Conservation (phyloP, 371 early-diverging fungal species). For the Mortierella sp. region DNA sequence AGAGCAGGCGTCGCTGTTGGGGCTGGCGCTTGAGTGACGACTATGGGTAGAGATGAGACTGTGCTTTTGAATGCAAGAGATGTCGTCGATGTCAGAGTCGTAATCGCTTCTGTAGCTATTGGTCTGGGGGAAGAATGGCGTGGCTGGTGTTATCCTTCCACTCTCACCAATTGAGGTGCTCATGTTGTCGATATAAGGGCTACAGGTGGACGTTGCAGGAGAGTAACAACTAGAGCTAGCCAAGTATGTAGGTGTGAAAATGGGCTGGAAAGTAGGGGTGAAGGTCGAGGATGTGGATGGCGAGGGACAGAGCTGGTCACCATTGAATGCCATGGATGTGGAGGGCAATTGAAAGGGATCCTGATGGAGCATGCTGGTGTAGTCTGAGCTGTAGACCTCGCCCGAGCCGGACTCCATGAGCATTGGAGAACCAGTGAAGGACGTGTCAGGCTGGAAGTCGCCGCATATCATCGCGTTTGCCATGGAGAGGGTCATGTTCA, state of each 20-base stretch:
- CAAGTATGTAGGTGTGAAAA: neutral
- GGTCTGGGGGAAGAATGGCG: neutral
- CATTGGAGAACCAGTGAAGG: neutral
- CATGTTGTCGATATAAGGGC: neutral
- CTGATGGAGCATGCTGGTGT: neutral
- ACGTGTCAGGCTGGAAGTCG: neutral
- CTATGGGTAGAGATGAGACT: neutral
- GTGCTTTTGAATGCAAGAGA: neutral
- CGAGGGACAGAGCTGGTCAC: neutral
- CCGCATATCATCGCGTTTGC: neutral
- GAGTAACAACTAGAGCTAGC: neutral
- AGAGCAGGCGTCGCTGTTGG: neutral
- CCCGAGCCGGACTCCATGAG: neutral
- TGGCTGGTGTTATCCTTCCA: neutral
- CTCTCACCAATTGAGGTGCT: neutral
- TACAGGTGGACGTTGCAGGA: neutral
- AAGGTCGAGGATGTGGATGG: neutral
- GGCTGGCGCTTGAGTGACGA: neutral
- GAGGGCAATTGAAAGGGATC: neutral
- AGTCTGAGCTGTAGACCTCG: neutral
- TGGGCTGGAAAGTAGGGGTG: slow-evolving; percentile 4
- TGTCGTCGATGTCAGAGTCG: neutral
- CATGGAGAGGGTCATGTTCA: neutral
- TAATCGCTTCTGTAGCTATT: neutral
- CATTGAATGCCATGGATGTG: neutral